phyloP scores from a whole-genome alignment of 371 early-diverging fungal genomes.

The Circinella umbellata region DNA sequence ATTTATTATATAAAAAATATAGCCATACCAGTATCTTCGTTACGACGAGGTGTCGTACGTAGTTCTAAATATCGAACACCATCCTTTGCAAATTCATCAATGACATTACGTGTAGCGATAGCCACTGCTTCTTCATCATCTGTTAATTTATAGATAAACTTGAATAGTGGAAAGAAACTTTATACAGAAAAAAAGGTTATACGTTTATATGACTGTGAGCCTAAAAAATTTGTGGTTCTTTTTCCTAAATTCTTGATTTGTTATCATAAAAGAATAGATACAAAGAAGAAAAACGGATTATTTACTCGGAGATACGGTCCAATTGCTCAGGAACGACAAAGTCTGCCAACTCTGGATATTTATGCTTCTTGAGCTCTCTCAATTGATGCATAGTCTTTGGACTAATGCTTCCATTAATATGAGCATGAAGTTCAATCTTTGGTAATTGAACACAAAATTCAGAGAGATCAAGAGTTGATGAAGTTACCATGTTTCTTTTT shows the following conservation, averaged over 20 bases:
- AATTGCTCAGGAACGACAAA: conserved; percentile 42
- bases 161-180: conserved; percentile 64
- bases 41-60: conserved; percentile 61
- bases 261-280: no score
- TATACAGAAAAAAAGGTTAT: no score
- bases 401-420: conserved; percentile 64
- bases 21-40: conserved; percentile 37
- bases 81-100: conserved; percentile 60
- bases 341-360: conserved; percentile 40
- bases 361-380: conserved; percentile 43
- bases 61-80: conserved; percentile 67
- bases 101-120: conserved; percentile 47
- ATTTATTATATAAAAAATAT: background rate
- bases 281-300: background rate
- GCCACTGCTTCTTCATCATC: conserved; percentile 47
- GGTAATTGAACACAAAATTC: conserved; percentile 52
- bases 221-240: no score
- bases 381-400: conserved; percentile 49
- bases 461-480: conserved; percentile 8
- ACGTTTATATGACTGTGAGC: no score
- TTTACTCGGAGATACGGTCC: conserved; percentile 42
- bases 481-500: background rate
- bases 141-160: conserved; percentile 61
- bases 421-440: conserved; percentile 69
- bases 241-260: no score